Evolutionary conservation across 2,329 filamentous ascomycete genomes (phyloP), one percentile per base, ranked within the genome.

Genomic region (Penicillium palitans): DNA sequence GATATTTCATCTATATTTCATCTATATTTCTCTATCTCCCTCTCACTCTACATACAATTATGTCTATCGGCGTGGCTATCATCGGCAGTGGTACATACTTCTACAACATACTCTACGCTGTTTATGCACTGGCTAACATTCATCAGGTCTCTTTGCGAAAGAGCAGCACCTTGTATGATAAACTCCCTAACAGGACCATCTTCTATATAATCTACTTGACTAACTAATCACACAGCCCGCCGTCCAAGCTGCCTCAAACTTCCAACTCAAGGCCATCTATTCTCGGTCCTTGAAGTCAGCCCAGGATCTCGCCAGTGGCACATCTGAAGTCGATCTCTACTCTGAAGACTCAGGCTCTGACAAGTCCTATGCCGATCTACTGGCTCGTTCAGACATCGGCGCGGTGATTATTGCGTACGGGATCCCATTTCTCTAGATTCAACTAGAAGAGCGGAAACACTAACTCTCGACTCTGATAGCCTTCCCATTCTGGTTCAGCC

Each of bases 251-350:
- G 74, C 78, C 24, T 61, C 73, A 27, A 66, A 68, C 35, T 72
- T 86, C 10, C 65, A 70, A 3, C 72, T 87, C 35, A 84, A 82
- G 68, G 84, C 84, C 19, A 77, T 86, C 60, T 87, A 84, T 71
- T 86, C 83, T n/a, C 81, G 83, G 46, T 82, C 81, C 7, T 70
- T 82, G 9, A 76, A 79, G 40, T 85, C 83, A 5, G 83, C 83
- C n/a, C 68, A 81, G 57, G 68, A 65, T 4, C 73, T 82, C 12
- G 68, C 71, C 12, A 67, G 74, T 0, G 62, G 57, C 12, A 62
- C 65, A 2, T 61, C 70, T 0, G 67, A 69, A 17, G 71, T 85
- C 15, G 81, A 82, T 31, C 69, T 86, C 50, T 86, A 85, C 72
- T 83, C 83, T 39, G 82, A 84, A 15, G 83, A 86, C 59, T 76